Evolutionary conservation across 306 rosid species (phyloP).

Genomic region (Astragalus membranaceus): DNA sequence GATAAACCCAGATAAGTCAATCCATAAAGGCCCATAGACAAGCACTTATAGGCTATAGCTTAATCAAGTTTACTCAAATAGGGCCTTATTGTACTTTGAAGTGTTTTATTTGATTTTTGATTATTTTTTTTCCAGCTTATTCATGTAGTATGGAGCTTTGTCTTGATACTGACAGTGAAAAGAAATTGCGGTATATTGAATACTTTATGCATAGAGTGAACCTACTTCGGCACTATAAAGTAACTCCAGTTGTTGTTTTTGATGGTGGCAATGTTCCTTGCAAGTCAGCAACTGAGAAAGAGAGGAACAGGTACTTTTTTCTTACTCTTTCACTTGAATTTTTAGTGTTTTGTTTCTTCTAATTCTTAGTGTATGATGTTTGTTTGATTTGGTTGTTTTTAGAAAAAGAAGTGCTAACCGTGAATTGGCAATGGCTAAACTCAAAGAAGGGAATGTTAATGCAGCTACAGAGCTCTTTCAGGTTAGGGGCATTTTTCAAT

Average conservation of each 20-base stretch:
- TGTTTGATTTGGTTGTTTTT: constrained; percentile 19
- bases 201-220: constrained; percentile 62
- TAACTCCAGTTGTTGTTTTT: constrained; percentile 48
- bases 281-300: constrained; percentile 38
- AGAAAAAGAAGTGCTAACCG: constrained; percentile 55
- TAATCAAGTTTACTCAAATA: no score
- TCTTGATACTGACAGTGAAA: constrained; percentile 53
- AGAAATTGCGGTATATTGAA: constrained; percentile 61
- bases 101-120: constrained; percentile 3
- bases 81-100: background rate
- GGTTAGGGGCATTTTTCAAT: constrained; percentile 34
- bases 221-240: constrained; percentile 32
- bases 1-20: no score
- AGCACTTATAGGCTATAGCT: no score
- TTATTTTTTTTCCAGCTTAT: constrained; percentile 53
- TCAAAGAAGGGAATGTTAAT: constrained; percentile 63
- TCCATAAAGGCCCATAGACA: no score
- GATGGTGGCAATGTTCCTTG: constrained; percentile 46
- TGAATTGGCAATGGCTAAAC: constrained; percentile 70
- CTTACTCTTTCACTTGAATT: background rate
- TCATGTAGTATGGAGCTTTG: constrained; percentile 95
- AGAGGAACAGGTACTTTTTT: constrained; percentile 25
- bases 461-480: constrained; percentile 83
- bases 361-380: background rate
- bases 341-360: background rate